Percentiles rank a stretch among this genome's conserved stretches.
Conservation (phyloP, 352 stramenopile genomes). For the Plasmopara muralis region DNA sequence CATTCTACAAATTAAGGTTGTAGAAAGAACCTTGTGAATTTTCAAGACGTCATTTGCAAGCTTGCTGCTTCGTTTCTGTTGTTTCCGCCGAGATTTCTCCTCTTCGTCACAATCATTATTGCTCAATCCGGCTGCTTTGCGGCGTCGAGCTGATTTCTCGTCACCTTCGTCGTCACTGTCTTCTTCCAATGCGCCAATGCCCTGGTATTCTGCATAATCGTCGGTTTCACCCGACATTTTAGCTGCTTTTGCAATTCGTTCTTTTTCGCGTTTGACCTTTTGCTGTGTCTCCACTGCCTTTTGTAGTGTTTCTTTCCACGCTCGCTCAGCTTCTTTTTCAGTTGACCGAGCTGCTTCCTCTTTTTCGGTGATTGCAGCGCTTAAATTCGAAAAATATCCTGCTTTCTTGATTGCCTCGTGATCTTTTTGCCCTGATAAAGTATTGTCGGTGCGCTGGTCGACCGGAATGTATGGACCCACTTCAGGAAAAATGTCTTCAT, state of each 20-base stretch:
- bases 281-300: slow-evolving; percentile 49
- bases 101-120: slow-evolving; percentile 16
- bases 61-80: slow-evolving; percentile 64
- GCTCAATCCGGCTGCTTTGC: slow-evolving; percentile 25
- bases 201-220: slow-evolving; percentile 61
- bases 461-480: slow-evolving; percentile 65
- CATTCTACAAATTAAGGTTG: background rate
- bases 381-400: slow-evolving; percentile 67
- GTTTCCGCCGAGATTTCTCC: slow-evolving; percentile 40
- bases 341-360: slow-evolving; percentile 34
- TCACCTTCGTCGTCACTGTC: slow-evolving; percentile 68
- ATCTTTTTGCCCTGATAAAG: slow-evolving; percentile 5
- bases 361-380: slow-evolving; percentile 54
- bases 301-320: slow-evolving; percentile 52
- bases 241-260: slow-evolving; percentile 30
- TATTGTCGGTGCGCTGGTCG: slow-evolving; percentile 32
- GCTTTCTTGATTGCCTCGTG: slow-evolving; percentile 17
- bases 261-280: slow-evolving; percentile 33
- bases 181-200: slow-evolving; percentile 15
- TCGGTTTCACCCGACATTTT: slow-evolving; percentile 34
- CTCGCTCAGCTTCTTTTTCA: slow-evolving; percentile 37
- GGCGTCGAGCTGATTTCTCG: slow-evolving; percentile 24
- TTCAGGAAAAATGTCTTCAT: slow-evolving; percentile 70
- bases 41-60: slow-evolving; percentile 63
- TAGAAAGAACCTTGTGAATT: slow-evolving; percentile 51